Percentiles rank a stretch among this genome's conserved stretches.
phyloP scores from a whole-genome alignment of 176 grass and related monocot species.

The Coix lacrymajobi region DNA sequence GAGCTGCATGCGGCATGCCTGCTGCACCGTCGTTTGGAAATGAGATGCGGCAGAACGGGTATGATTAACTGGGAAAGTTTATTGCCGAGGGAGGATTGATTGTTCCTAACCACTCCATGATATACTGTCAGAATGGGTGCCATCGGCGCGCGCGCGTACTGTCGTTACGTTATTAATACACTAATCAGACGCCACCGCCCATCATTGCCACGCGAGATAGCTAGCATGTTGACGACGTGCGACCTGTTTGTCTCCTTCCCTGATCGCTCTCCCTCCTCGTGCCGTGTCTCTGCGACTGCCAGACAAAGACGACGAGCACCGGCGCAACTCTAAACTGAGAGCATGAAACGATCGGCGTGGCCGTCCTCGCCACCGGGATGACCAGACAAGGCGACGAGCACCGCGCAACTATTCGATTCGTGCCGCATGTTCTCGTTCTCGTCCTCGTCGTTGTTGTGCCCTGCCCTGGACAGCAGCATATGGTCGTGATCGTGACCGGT shows the following conservation, averaged over 20 bases:
- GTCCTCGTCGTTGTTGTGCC: neutral
- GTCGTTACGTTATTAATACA: neutral
- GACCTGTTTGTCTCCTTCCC: neutral
- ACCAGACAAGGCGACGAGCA: neutral
- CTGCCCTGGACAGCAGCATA: neutral
- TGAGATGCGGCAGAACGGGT: too few species aligned
- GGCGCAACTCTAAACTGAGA: too few species aligned
- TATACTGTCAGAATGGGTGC: too few species aligned
- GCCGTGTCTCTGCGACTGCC: neutral
- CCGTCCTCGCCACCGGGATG: too few species aligned
- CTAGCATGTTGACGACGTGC: slow-evolving; percentile 1
- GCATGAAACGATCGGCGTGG: too few species aligned
- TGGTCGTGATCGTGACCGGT: too few species aligned
- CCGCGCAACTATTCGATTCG: neutral
- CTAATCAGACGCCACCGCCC: neutral
- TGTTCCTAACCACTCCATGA: neutral
- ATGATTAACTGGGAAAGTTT: too few species aligned
- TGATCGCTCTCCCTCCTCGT: neutral
- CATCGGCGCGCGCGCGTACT: neutral
- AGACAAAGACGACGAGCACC: too few species aligned
- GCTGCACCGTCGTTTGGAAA: too few species aligned
- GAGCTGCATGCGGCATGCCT: too few species aligned
- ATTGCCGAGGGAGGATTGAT: neutral
- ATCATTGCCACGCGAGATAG: neutral
- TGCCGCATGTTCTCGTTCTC: neutral